phyloP scores from a whole-genome alignment of 192 early-diverging fungal species.

The Tieghemiomyces parasiticus region DNA sequence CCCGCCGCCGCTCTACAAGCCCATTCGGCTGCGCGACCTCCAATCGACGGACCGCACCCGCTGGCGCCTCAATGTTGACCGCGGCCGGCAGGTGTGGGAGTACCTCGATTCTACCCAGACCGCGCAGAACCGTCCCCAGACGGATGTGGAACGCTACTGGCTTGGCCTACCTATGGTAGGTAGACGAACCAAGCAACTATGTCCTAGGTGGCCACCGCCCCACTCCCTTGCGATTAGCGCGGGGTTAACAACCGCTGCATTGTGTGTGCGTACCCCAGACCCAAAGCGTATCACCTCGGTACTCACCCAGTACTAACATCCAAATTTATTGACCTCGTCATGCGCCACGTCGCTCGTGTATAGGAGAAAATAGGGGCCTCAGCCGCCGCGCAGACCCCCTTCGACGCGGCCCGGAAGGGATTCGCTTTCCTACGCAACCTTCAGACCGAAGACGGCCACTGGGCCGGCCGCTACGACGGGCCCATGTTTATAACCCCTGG shows the following conservation, averaged over 20 bases:
- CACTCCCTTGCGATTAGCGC: not conserved
- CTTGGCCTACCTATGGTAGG: constrained; percentile 51
- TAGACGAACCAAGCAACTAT: not conserved
- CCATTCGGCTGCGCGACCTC: not conserved
- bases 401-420: constrained; percentile 80
- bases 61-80: constrained; percentile 74
- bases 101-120: constrained; percentile 45
- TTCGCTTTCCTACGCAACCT: constrained; percentile 73
- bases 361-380: constrained; percentile 21
- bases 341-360: too few species aligned
- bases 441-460: constrained; percentile 90
- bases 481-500: constrained; percentile 96
- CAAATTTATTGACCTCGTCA: not conserved
- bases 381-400: constrained; percentile 38
- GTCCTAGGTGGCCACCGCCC: too few species aligned
- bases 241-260: not conserved
- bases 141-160: constrained; percentile 74
- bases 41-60: constrained; percentile 52
- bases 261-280: not conserved
- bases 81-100: constrained; percentile 88
- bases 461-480: constrained; percentile 91
- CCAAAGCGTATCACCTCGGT: not conserved
- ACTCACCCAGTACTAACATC: not conserved
- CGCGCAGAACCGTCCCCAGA: constrained; percentile 50
- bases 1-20: not conserved